phyloP scores from a whole-genome alignment of 2,329 filamentous ascomycete genomes.

The Botrytis medusae region DNA sequence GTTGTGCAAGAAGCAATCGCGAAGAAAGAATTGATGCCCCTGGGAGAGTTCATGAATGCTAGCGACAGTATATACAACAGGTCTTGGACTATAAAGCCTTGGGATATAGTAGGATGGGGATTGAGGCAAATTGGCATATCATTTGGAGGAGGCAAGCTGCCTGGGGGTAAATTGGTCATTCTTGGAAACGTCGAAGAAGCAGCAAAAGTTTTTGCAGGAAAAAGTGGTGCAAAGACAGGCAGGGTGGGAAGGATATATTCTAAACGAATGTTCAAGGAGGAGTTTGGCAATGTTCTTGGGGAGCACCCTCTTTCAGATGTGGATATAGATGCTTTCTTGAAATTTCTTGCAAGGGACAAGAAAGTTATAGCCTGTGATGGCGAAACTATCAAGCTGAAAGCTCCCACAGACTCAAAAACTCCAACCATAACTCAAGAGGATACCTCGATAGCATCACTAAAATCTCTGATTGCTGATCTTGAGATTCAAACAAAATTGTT shows the following conservation, averaged over 20 bases:
- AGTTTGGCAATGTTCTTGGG: constrained; percentile 55
- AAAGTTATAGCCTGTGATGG: constrained; percentile 59
- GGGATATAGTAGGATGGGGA: constrained; percentile 73
- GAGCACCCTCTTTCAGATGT: constrained; percentile 55
- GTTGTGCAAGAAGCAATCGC: constrained; percentile 74
- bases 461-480: constrained; percentile 73
- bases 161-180: constrained; percentile 64
- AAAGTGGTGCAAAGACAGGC: constrained; percentile 45
- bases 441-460: constrained; percentile 77
- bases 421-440: constrained; percentile 71
- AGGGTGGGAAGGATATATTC: constrained; percentile 69
- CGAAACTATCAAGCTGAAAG: constrained; percentile 72
- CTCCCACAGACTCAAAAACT: constrained; percentile 45
- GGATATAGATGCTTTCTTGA: constrained; percentile 70
- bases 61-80: constrained; percentile 75
- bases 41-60: constrained; percentile 65
- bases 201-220: constrained; percentile 53
- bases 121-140: constrained; percentile 65
- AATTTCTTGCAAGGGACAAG: constrained; percentile 68
- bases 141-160: constrained; percentile 56
- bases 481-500: constrained; percentile 70
- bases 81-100: constrained; percentile 65
- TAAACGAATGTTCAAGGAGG: constrained; percentile 60
- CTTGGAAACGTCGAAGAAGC: constrained; percentile 61
- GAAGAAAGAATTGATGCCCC: constrained; percentile 66